Percentiles rank a stretch among this genome's conserved stretches.
phyloP scores from a whole-genome alignment of 371 early-diverging fungal species.

The Syncephalis fuscata region DNA sequence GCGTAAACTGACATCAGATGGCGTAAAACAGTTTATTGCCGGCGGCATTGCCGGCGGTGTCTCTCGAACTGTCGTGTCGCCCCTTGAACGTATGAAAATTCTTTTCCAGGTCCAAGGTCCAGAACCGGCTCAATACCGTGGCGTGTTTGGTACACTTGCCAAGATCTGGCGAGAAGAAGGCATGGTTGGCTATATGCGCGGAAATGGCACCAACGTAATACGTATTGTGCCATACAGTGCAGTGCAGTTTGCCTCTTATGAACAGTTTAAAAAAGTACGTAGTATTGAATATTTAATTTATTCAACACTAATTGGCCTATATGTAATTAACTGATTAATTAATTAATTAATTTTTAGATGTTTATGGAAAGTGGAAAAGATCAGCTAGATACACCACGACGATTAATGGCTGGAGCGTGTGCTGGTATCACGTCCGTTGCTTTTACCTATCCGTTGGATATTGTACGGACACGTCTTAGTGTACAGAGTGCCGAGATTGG shows the following conservation, averaged over 20 bases:
- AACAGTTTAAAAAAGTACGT: slow-evolving; percentile 42
- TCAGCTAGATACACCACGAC: slow-evolving; percentile 52
- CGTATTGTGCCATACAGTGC: slow-evolving; percentile 85
- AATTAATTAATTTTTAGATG: slow-evolving; percentile 9
- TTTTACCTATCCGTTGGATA: slow-evolving; percentile 78
- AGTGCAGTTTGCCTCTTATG: slow-evolving; percentile 80
- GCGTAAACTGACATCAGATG: too few species aligned
- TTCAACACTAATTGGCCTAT: neutral
- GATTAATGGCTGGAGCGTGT: slow-evolving; percentile 62
- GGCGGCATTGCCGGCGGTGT: slow-evolving; percentile 88
- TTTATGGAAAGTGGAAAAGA: slow-evolving; percentile 46
- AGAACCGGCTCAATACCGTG: slow-evolving; percentile 42
- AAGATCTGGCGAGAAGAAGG: slow-evolving; percentile 85
- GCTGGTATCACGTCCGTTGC: slow-evolving; percentile 71
- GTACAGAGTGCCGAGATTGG: slow-evolving; percentile 40
- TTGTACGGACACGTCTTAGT: slow-evolving; percentile 70
- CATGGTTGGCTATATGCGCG: slow-evolving; percentile 65
- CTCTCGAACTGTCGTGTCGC: slow-evolving; percentile 81
- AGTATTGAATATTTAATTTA: neutral
- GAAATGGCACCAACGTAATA: slow-evolving; percentile 85
- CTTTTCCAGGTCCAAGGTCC: slow-evolving; percentile 76
- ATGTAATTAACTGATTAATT: neutral
- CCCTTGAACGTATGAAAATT: slow-evolving; percentile 85
- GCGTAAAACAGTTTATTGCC: slow-evolving; percentile 60
- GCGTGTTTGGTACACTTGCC: slow-evolving; percentile 48